Conservation (phyloP, 78 protist genomes). For the Monosiga brevicollis region DNA sequence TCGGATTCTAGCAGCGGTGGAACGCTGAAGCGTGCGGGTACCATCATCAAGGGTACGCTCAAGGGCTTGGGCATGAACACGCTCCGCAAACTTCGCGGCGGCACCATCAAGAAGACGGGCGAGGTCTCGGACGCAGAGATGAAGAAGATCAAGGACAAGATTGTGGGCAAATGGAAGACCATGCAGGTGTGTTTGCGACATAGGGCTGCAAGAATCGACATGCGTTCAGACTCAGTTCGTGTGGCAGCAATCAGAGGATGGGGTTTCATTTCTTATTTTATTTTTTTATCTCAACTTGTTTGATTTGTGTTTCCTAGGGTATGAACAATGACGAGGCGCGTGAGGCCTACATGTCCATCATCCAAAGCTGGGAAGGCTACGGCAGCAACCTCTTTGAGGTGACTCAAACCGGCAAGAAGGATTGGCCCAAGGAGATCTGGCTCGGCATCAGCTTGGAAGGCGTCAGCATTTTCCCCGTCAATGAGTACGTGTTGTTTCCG, state of each 20-base stretch:
- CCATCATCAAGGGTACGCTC: not conserved
- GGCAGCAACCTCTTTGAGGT: not conserved
- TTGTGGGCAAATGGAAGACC: not conserved
- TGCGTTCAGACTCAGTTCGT: too few relatives aligned
- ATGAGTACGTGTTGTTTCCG: not conserved
- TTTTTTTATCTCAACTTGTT: too few relatives aligned
- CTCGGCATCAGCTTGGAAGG: not conserved
- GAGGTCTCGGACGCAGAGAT: not conserved
- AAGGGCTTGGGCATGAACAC: not conserved
- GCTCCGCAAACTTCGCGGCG: not conserved
- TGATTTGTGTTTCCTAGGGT: too few relatives aligned
- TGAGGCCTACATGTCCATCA: not conserved
- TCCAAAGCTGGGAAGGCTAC: not conserved
- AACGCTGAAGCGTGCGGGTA: not conserved
- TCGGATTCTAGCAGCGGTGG: not conserved
- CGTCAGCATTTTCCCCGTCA: not conserved
- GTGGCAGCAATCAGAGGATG: too few relatives aligned
- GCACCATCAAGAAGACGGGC: not conserved
- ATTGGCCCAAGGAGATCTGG: not conserved
- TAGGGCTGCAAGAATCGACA: too few relatives aligned
- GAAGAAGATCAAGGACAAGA: not conserved
- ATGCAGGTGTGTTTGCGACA: too few relatives aligned
- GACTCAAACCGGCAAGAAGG: not conserved
- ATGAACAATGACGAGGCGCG: not conserved
- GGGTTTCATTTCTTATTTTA: too few relatives aligned